phyloP scores from a whole-genome alignment of 306 rosid species.

The Begonia fuchsioides region DNA sequence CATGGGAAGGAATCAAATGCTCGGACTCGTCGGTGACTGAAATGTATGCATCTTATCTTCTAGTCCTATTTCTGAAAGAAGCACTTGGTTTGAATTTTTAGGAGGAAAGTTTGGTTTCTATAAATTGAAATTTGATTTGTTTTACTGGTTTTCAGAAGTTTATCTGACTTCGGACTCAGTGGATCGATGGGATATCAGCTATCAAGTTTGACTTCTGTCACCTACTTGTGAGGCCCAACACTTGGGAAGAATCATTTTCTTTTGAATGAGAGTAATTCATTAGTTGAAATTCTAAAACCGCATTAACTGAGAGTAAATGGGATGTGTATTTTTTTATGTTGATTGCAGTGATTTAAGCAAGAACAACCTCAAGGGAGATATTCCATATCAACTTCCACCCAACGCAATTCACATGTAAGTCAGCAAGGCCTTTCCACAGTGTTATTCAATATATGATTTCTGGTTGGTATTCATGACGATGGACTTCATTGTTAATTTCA shows the following conservation, averaged over 20 bases:
- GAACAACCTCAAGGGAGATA: constrained; percentile 60
- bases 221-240: constrained; percentile 55
- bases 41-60: constrained; percentile 29
- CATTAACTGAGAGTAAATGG: constrained; percentile 17
- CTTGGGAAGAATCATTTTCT: constrained; percentile 4
- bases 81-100: too few relatives aligned
- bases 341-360: constrained; percentile 84
- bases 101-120: background rate
- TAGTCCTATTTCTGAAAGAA: background rate
- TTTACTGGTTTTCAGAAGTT: constrained; percentile 28
- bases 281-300: background rate
- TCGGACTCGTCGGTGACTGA: constrained; percentile 70
- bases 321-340: too few relatives aligned
- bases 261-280: background rate
- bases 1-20: constrained; percentile 76
- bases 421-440: background rate
- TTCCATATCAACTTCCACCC: constrained; percentile 94
- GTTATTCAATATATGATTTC: background rate
- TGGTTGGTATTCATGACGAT: background rate
- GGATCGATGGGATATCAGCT: constrained; percentile 85
- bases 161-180: constrained; percentile 40
- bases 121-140: background rate
- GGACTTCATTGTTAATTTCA: too few relatives aligned
- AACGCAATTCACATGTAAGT: constrained; percentile 55
- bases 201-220: constrained; percentile 55